Percentiles rank a stretch among this genome's conserved stretches.
These are phyloP conservation scores for Casuarina glauca DNA, from an alignment of 306 rosid species.

Conservation along the genomic window DNA sequence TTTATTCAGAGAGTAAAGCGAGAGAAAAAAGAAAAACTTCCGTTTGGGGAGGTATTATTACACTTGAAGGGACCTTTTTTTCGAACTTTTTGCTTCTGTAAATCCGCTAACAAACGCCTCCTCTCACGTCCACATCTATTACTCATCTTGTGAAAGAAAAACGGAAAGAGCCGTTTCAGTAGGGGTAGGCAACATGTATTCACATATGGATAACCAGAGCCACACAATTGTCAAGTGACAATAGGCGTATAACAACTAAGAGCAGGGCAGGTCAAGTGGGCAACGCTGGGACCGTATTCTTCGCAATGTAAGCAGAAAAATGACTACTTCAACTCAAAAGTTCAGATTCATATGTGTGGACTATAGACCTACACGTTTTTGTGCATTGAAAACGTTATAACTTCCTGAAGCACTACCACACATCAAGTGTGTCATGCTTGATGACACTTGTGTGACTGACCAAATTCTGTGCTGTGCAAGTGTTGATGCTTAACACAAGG, in stretches of 20 bases:
- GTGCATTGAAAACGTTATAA: too few relatives aligned
- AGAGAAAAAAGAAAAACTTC: not conserved
- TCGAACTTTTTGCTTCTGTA: constrained; percentile 19
- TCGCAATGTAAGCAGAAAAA: too few relatives aligned
- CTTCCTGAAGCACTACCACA: too few relatives aligned
- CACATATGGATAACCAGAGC: constrained; percentile 29
- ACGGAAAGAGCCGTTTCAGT: not conserved
- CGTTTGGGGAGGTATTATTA: constrained; percentile 12
- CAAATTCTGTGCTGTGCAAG: too few relatives aligned
- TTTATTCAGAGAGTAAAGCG: not conserved
- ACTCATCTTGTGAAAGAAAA: not conserved
- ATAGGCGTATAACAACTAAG: not conserved
- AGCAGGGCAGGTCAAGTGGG: not conserved
- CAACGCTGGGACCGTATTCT: not conserved
- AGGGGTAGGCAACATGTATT: constrained; percentile 24
- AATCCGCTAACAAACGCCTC: constrained; percentile 29
- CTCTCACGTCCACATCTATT: constrained; percentile 16
- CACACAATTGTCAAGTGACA: constrained; percentile 50
- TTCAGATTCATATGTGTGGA: too few relatives aligned
- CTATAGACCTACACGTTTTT: too few relatives aligned
- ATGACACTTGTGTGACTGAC: too few relatives aligned
- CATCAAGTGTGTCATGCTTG: too few relatives aligned
- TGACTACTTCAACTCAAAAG: too few relatives aligned
- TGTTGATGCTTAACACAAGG: too few relatives aligned
- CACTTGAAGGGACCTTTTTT: constrained; percentile 32